phyloP scores from a whole-genome alignment of 371 early-diverging fungal species.

The Umbelopsis sp. region DNA sequence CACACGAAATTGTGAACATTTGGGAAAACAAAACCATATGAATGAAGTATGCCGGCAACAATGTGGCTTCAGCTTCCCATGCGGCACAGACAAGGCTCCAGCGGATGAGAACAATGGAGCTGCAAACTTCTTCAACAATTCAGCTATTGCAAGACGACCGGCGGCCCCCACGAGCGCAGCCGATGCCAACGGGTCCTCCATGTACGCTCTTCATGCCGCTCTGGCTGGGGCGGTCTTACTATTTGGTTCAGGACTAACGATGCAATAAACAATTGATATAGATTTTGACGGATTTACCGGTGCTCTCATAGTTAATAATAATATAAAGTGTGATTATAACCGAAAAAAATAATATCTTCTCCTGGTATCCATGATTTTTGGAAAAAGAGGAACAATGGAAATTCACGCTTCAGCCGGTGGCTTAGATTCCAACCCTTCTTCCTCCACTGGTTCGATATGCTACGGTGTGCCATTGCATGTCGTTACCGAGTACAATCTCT shows the following conservation, averaged over 20 bases:
- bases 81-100: not conserved
- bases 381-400: constrained; percentile 3
- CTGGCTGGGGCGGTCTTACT: not conserved
- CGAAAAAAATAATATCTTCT: too few species aligned
- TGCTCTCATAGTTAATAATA: not conserved
- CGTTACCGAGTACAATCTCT: not conserved
- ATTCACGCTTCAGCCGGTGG: not conserved
- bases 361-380: too few species aligned
- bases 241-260: constrained; percentile 3
- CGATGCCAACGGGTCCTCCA: not conserved
- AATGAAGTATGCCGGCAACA: not conserved
- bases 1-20: not conserved
- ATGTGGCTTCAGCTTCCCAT: constrained; percentile 5
- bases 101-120: constrained; percentile 7
- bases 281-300: not conserved
- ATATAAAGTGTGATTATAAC: not conserved
- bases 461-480: constrained; percentile 12
- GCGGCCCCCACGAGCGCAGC: not conserved
- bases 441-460: not conserved
- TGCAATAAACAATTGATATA: not conserved
- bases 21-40: not conserved
- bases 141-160: not conserved
- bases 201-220: constrained; percentile 9
- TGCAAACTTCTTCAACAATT: not conserved
- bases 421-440: not conserved